Base-by-base conservation (phyloP, 495 filamentous ascomycete species). In the Achaetomiella virescens region DNA sequence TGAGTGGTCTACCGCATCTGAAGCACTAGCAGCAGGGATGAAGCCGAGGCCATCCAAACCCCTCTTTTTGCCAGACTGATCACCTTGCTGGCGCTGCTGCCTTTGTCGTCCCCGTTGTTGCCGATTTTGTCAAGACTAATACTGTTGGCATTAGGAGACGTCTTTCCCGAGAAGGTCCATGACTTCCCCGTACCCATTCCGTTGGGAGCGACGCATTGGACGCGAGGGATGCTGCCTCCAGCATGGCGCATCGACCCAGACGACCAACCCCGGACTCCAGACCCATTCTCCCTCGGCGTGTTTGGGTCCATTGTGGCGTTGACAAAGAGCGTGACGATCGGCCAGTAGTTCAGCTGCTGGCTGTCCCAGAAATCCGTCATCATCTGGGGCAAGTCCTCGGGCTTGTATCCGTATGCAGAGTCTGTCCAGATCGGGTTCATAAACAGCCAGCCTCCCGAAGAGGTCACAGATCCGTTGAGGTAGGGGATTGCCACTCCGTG, bases 151-250 rank as follows among this genome's bases (percentile, higher is more conserved):
- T 52, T 52, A 6, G 22, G 43, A 3, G 49, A 25, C 44, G 29
- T 24, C 24, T 24, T 27, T 37, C 50, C 57, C 15, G 35, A 36
- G 22, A 59, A 59, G 1, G 50, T 54, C 38, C 54, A 59, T 20
- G 7, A 50, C 45, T 49, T 59, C 9, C 57, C 50, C 6, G 50
- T 59, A 14, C 57, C 50, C 1, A 18, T n/a, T 1, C 57, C 57
- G 24, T 49, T 50, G 8, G 57, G 57, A 44, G 57, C 44, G 10
- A 59, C 15, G 22, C 57, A 59, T 17, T 25, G 24, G 25, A 59
- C 36, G 15, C 37, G 27, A 31, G 27, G 9, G 27, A n/a, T n/a
- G n/a, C n/a, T n/a, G n/a, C n/a, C n/a, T n/a, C n/a, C n/a, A n/a
- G n/a, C n/a, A n/a, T n/a, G n/a, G n/a, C n/a, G n/a, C n/a, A n/a